Base-by-base conservation (phyloP, 1,139 yeast genomes). In the Pneumocystis jirovecii region DNA sequence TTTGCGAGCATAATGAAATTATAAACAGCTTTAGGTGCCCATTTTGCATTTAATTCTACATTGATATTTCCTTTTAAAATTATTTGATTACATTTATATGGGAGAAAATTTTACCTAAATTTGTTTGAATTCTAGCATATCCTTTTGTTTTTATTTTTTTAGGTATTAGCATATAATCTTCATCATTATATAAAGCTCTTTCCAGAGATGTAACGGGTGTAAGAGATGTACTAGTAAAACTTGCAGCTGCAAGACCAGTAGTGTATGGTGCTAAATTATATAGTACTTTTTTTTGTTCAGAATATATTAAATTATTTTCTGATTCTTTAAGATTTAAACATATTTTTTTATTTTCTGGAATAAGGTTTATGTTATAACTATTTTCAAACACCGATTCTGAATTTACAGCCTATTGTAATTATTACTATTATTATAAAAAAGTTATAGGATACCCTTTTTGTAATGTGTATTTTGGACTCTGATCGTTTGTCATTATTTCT, bases 21-120 rank as follows among this genome's bases (percentile, higher is more conserved):
- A 70, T 79, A 79, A 1, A 76, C 80, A 0, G 83, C 76, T 67
- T 75, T 73, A 0, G 83, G 83, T 0, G 80, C 76, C 63, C 77
- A 73, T 65, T 72, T 71, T 6, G 76, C 72, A 67, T 73, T 74
- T 34, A 80, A 71, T 65, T 78, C 78, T 60, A 81, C 68, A 50
- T 74, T 76, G 1, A 67, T 62, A 25, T 59, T 61, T 25, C 68
- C 68, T 50, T 50, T 25, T 25, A 1, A 50, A 50, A 50, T 50
- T 50, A 50, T 25, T 25, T 50, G 10, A 50, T 10, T 25, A 25
- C 25, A 50, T 50, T 50, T 50, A 29, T 45, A 45, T 10, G 34
- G 12, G 21, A 25, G 34, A 25, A 50, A 50, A 50, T 1, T 44
- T 19, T 50, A 50, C 57, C 57, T n/a, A 40, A 62, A 6, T 74